These are phyloP conservation scores for Rhodotorula sp. DNA, from an alignment of 1,284 basidiomycete genomes.

Conservation along the genomic window DNA sequence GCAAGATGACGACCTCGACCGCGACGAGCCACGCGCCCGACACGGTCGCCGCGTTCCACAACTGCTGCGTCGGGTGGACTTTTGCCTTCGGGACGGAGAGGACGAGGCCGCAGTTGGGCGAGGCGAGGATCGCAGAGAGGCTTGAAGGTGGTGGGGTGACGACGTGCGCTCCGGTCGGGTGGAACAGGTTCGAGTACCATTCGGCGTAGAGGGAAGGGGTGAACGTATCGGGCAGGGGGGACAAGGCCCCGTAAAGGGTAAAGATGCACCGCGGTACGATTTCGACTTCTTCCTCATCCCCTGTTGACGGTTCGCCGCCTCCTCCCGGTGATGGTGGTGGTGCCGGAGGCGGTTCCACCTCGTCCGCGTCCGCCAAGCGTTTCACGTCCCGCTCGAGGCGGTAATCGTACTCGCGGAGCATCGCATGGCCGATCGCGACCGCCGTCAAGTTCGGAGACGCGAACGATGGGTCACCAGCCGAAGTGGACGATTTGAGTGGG, in stretches of 20 bases:
- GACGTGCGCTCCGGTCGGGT: constrained; percentile 45
- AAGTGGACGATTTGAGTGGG: constrained; percentile 41
- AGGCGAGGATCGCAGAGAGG: constrained; percentile 44
- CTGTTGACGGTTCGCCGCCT: background rate
- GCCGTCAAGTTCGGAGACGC: constrained; percentile 17
- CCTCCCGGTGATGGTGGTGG: background rate
- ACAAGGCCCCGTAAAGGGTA: constrained; percentile 46
- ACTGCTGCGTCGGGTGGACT: constrained; percentile 33
- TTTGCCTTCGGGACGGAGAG: constrained; percentile 29
- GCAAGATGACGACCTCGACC: constrained; percentile 42
- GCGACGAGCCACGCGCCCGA: constrained; percentile 45
- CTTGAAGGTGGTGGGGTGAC: constrained; percentile 36
- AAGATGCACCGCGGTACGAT: constrained; percentile 45
- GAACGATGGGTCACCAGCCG: background rate
- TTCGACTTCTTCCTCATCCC: background rate
- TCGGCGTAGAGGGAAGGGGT: constrained; percentile 34
- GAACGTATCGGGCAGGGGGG: constrained; percentile 39
- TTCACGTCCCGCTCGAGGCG: constrained; percentile 42
- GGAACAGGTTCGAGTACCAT: constrained; percentile 44
- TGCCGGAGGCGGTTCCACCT: background rate
- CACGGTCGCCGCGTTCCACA: constrained; percentile 45
- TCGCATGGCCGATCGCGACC: constrained; percentile 41
- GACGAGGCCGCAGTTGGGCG: constrained; percentile 47
- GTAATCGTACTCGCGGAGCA: constrained; percentile 44
- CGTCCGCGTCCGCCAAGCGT: constrained; percentile 26